These are phyloP conservation scores for Monascus purpureus DNA, from an alignment of 495 filamentous ascomycete species.

Conservation along the genomic window DNA sequence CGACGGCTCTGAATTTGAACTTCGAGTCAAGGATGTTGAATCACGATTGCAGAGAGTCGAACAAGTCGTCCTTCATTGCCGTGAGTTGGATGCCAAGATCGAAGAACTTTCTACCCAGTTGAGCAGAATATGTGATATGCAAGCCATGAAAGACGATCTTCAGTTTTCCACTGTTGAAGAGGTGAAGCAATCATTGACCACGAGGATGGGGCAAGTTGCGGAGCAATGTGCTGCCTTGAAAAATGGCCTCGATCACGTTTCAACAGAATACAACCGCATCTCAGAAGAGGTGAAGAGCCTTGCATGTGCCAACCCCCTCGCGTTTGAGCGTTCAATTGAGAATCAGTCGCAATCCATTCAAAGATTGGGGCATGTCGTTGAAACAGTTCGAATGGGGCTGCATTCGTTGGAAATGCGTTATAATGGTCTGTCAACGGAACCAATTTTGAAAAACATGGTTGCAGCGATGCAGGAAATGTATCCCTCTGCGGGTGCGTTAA, in stretches of 20 bases:
- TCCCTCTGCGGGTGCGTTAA: conserved; percentile 10
- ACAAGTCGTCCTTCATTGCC: background rate
- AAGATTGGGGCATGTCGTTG: conserved; percentile 1
- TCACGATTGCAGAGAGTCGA: background rate
- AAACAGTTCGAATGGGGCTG: conserved; percentile 11
- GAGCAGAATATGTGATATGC: conserved; percentile 4
- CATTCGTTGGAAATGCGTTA: conserved; percentile 26
- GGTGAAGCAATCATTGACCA: conserved; percentile 1
- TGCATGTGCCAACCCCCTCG: background rate
- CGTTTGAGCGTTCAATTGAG: background rate
- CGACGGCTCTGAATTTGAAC: background rate
- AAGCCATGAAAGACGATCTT: conserved; percentile 11
- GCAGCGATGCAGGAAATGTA: conserved; percentile 24
- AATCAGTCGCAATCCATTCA: background rate
- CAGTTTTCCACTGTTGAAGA: conserved; percentile 7
- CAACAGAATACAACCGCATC: conserved; percentile 1
- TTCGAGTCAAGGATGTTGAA: background rate
- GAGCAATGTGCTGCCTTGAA: conserved; percentile 1
- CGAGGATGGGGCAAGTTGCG: background rate
- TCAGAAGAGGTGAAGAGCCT: conserved; percentile 2
- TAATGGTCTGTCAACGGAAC: conserved; percentile 18
- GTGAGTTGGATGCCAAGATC: background rate
- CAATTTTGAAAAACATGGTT: conserved; percentile 21
- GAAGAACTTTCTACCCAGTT: background rate
- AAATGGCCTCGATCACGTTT: background rate